These are phyloP conservation scores for Croton laevigatus DNA, from an alignment of 441 rosid species.

Conservation along the genomic window DNA sequence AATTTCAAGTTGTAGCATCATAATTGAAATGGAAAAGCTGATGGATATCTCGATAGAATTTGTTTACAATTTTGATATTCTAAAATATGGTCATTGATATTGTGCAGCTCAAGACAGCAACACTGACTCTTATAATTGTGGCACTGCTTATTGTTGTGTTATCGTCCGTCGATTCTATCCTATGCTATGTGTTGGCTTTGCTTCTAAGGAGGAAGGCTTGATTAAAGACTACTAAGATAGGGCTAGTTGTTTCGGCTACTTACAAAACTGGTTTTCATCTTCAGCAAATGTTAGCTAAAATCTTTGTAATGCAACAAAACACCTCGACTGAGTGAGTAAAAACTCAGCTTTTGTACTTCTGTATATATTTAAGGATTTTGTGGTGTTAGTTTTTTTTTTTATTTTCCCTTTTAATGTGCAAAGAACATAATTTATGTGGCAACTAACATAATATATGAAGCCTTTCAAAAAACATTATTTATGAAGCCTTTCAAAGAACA, in stretches of 20 bases:
- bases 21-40: background rate
- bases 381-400: too few relatives aligned
- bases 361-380: too few relatives aligned
- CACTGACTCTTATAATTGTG: conserved; percentile 66
- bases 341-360: background rate
- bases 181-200: conserved; percentile 55
- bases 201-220: conserved; percentile 54
- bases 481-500: too few relatives aligned
- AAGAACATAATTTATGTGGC: too few relatives aligned
- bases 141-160: conserved; percentile 72
- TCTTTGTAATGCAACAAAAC: background rate
- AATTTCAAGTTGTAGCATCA: background rate
- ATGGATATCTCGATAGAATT: background rate
- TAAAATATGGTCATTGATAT: background rate
- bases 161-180: conserved; percentile 65
- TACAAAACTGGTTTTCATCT: background rate
- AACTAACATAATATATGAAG: too few relatives aligned
- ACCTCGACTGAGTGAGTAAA: background rate
- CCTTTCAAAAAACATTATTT: too few relatives aligned
- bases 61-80: background rate
- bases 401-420: too few relatives aligned
- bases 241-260: background rate
- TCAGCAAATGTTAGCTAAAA: background rate
- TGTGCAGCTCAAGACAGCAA: conserved; percentile 82
- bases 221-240: conserved; percentile 5